Percentiles rank a stretch among this genome's conserved stretches.
Conservation (phyloP, 495 filamentous ascomycete genomes). For the Penicillium riverlandense region DNA sequence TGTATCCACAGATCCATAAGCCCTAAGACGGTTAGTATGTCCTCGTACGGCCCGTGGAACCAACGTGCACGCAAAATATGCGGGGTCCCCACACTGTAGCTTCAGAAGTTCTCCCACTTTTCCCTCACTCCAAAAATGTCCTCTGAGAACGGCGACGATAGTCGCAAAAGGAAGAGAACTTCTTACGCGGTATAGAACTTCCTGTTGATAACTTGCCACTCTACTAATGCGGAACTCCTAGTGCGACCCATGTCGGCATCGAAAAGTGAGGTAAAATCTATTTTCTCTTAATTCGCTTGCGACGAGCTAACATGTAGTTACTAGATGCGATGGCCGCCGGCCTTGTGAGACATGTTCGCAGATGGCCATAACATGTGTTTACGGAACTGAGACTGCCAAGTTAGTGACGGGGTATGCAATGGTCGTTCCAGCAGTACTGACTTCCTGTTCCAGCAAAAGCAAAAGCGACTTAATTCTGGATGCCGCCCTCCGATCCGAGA, state of each 20-base stretch:
- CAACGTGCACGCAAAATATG: background rate
- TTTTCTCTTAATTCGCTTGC: too few species aligned
- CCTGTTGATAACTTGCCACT: background rate
- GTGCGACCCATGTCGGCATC: constrained; percentile 7
- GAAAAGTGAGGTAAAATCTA: constrained; percentile 1
- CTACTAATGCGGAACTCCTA: background rate
- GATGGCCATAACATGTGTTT: constrained; percentile 3
- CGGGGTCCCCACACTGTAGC: background rate
- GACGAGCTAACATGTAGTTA: background rate
- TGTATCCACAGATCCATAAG: too few species aligned
- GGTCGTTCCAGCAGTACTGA: background rate
- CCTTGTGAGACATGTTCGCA: constrained; percentile 8
- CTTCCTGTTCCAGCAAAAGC: constrained; percentile 2
- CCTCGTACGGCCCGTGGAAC: too few species aligned
- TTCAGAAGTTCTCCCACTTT: background rate
- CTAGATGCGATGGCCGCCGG: constrained; percentile 10
- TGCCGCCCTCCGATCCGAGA: constrained; percentile 8
- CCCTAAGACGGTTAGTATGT: too few species aligned
- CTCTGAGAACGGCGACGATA: constrained; percentile 1
- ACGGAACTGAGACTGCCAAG: constrained; percentile 8
- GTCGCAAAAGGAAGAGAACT: constrained; percentile 4
- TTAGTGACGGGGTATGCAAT: background rate
- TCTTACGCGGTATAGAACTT: constrained; percentile 1
- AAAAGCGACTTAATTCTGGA: constrained; percentile 13
- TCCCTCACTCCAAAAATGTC: background rate